phyloP scores from a whole-genome alignment of 805 yeast species.

The Groenewaldozyma salmanticensis region DNA sequence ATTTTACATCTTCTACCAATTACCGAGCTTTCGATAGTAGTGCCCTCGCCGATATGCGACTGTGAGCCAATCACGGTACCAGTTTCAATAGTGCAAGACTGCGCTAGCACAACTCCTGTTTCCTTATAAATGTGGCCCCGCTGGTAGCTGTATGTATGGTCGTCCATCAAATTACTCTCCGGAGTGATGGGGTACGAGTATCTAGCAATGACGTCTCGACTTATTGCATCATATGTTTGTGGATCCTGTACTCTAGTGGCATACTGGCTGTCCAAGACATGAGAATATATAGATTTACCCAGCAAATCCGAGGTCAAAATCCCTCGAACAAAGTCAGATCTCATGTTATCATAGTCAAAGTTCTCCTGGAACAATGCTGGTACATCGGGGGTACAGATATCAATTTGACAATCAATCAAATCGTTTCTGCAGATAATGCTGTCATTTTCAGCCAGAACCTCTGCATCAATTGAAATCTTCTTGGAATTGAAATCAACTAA shows the following conservation, averaged over 20 bases:
- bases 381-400: conserved; percentile 88
- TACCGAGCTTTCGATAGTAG: conserved; percentile 56
- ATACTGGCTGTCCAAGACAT: conserved; percentile 67
- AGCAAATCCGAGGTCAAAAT: conserved; percentile 82
- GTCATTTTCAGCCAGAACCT: conserved; percentile 52
- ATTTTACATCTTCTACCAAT: conserved; percentile 82
- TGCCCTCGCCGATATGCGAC: conserved; percentile 66
- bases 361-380: conserved; percentile 95
- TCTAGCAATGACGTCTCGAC: conserved; percentile 82
- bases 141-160: conserved; percentile 70
- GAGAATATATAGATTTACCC: conserved; percentile 85
- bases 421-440: conserved; percentile 79
- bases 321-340: conserved; percentile 85
- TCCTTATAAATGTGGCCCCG: conserved; percentile 85
- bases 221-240: conserved; percentile 85
- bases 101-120: conserved; percentile 79
- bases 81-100: conserved; percentile 76
- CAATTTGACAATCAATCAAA: conserved; percentile 91
- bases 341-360: conserved; percentile 81
- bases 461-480: conserved; percentile 66
- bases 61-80: conserved; percentile 76
- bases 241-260: conserved; percentile 95
- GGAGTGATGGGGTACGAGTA: conserved; percentile 91
- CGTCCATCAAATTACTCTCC: conserved; percentile 65
- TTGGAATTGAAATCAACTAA: conserved; percentile 23